A percentile compares a stretch with the other conserved stretches of the same genome.
Evolutionary conservation across 108 stramenopile genomes (phyloP).

Genomic region (Cyclostephanos tholiformis): DNA sequence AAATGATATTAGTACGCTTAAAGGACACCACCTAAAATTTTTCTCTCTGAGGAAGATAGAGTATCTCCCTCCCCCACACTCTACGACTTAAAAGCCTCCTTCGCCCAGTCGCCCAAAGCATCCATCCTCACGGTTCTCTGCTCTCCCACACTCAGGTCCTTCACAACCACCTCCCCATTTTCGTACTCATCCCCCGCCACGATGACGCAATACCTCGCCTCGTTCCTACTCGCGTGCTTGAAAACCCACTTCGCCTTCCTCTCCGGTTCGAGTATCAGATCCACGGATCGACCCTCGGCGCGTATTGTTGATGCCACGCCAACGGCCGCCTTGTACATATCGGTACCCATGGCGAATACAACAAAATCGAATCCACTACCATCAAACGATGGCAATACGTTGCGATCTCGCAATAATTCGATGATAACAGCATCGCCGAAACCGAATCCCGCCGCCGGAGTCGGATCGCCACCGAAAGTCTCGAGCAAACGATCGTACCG

Average conservation of each 20-base stretch:
- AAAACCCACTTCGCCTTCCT: slow-evolving; percentile 96
- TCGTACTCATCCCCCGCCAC: slow-evolving; percentile 88
- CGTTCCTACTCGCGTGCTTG: slow-evolving; percentile 92
- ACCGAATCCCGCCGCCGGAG: slow-evolving; percentile 97
- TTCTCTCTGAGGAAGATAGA: too few species aligned
- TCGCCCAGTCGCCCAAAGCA: slow-evolving; percentile 57
- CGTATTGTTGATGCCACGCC: slow-evolving; percentile 71
- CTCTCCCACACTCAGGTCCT: slow-evolving; percentile 73
- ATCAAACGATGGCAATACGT: slow-evolving; percentile 88
- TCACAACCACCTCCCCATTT: slow-evolving; percentile 82
- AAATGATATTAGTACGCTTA: too few species aligned
- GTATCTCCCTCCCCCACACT: not conserved
- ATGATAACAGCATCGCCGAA: slow-evolving; percentile 99
- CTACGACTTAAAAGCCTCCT: slow-evolving; percentile 11
- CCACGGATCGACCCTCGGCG: slow-evolving; percentile 81
- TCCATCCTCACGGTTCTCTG: slow-evolving; percentile 68
- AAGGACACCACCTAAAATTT: too few species aligned
- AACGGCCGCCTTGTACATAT: slow-evolving; percentile 66
- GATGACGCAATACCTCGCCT: slow-evolving; percentile 86
- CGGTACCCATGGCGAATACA: slow-evolving; percentile 83
- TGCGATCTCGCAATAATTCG: slow-evolving; percentile 90
- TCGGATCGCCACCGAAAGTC: slow-evolving; percentile 93
- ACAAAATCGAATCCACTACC: slow-evolving; percentile 74
- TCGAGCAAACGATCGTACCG: slow-evolving; percentile 95
- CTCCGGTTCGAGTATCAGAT: slow-evolving; percentile 82